A percentile compares a stretch with the other conserved stretches of the same genome.
phyloP scores from a whole-genome alignment of 2,329 filamentous ascomycete genomes.

The Trichoderma aggressivum region DNA sequence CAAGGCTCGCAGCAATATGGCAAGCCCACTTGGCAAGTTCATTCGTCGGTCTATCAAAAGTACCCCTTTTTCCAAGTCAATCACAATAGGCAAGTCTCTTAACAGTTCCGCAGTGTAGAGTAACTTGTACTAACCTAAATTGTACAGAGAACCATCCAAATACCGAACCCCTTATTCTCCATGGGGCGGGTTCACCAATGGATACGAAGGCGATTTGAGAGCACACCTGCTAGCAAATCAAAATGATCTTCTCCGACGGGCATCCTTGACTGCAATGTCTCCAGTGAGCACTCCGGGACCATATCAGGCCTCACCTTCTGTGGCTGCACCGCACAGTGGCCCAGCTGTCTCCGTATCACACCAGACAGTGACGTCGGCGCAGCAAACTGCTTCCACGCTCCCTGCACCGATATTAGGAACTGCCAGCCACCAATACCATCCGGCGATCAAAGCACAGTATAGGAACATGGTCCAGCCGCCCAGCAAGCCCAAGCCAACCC shows the following conservation, averaged over 20 bases:
- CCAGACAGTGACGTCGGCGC: not conserved
- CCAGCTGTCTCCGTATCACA: not conserved
- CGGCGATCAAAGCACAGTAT: conserved; percentile 17
- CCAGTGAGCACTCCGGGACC: not conserved
- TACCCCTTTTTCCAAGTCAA: conserved; percentile 59
- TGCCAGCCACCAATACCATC: conserved; percentile 10
- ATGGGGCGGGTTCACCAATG: conserved; percentile 58
- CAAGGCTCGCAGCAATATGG: not conserved
- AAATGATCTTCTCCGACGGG: conserved; percentile 30
- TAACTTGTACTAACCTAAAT: conserved; percentile 20
- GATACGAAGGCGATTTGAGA: conserved; percentile 53
- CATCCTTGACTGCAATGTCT: conserved; percentile 19
- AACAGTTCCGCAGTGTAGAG: not conserved
- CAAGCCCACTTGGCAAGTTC: conserved; percentile 34
- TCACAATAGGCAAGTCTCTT: conserved; percentile 50
- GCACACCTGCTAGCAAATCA: conserved; percentile 42
- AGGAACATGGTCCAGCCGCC: conserved; percentile 16
- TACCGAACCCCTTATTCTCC: conserved; percentile 59
- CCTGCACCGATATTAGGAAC: not conserved
- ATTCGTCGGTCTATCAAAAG: conserved; percentile 47
- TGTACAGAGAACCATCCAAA: conserved; percentile 48
- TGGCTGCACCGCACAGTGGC: not conserved
- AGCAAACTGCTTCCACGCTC: not conserved
- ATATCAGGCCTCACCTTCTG: not conserved
- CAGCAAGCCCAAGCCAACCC: conserved; percentile 26